Percentiles rank a stretch among this genome's conserved stretches.
phyloP scores from a whole-genome alignment of 768 basidiomycete species.

The Boletus subcaerulescens region DNA sequence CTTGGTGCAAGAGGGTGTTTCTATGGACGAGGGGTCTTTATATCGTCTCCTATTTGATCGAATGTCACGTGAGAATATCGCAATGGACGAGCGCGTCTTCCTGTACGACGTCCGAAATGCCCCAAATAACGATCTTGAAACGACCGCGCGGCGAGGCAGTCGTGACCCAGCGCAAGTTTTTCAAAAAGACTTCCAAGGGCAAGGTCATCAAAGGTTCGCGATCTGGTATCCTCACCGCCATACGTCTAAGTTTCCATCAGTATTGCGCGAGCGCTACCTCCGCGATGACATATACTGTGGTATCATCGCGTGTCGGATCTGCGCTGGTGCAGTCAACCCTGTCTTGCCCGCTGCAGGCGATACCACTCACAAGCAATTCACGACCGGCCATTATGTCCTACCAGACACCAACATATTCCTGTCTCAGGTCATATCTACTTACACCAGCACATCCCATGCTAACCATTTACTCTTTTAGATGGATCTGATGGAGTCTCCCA shows the following conservation, averaged over 20 bases:
- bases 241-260: constrained; percentile 37
- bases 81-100: neutral
- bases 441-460: neutral
- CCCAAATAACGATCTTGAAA: constrained; percentile 69
- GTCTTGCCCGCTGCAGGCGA: constrained; percentile 62
- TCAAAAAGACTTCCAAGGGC: constrained; percentile 92
- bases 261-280: constrained; percentile 91
- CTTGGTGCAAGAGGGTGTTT: too few relatives aligned
- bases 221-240: neutral
- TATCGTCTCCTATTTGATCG: neutral
- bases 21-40: too few relatives aligned
- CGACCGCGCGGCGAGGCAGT: constrained; percentile 68
- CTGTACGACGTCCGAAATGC: constrained; percentile 31
- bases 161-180: constrained; percentile 85
- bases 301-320: constrained; percentile 64
- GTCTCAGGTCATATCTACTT: constrained; percentile 53
- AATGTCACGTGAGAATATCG: constrained; percentile 8
- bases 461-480: constrained; percentile 51
- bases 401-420: constrained; percentile 96
- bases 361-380: constrained; percentile 50
- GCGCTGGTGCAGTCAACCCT: constrained; percentile 41
- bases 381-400: constrained; percentile 75
- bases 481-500: constrained; percentile 83
- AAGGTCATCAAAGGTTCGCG: constrained; percentile 86
- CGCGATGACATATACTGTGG: constrained; percentile 91